Evolutionary conservation across 208 protist genomes (phyloP).

Genomic region (Tetramitus jugosus): DNA sequence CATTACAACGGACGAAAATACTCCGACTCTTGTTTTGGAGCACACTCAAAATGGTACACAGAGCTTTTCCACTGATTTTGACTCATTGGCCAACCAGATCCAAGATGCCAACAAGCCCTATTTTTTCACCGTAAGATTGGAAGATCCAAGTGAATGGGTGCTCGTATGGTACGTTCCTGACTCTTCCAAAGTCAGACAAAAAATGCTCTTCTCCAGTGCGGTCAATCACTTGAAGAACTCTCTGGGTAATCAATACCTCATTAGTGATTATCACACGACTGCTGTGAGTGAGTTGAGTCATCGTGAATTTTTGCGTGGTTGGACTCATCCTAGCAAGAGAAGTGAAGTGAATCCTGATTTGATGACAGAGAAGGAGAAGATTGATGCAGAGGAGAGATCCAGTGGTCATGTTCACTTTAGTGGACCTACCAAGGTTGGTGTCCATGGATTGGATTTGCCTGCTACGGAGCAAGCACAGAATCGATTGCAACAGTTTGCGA

Average conservation of each 20-base stretch:
- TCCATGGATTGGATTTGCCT: slow-evolving; percentile 36
- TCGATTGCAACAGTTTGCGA: slow-evolving; percentile 16
- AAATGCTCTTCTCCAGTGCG: slow-evolving; percentile 39
- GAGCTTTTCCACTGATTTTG: background rate
- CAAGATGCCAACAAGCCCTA: background rate
- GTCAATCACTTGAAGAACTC: slow-evolving; percentile 28
- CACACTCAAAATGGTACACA: background rate
- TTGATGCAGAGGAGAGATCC: slow-evolving; percentile 12
- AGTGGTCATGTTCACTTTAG: slow-evolving; percentile 5
- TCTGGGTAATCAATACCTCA: slow-evolving; percentile 30
- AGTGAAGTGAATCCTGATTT: slow-evolving; percentile 9
- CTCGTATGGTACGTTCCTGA: slow-evolving; percentile 41
- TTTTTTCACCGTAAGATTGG: background rate
- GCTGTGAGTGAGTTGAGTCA: background rate
- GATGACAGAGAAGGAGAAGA: slow-evolving; percentile 24
- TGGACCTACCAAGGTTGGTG: slow-evolving; percentile 16
- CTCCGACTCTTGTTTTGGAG: background rate
- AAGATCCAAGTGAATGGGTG: slow-evolving; percentile 28
- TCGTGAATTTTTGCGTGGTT: background rate
- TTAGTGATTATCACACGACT: background rate
- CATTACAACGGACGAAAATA: no score
- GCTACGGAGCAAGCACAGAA: slow-evolving; percentile 11
- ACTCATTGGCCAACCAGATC: background rate
- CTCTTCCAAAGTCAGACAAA: slow-evolving; percentile 33
- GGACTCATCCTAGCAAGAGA: background rate